These are phyloP conservation scores for Microsporum audouinii DNA, from an alignment of 2,329 filamentous ascomycete species.

Conservation along the genomic window DNA sequence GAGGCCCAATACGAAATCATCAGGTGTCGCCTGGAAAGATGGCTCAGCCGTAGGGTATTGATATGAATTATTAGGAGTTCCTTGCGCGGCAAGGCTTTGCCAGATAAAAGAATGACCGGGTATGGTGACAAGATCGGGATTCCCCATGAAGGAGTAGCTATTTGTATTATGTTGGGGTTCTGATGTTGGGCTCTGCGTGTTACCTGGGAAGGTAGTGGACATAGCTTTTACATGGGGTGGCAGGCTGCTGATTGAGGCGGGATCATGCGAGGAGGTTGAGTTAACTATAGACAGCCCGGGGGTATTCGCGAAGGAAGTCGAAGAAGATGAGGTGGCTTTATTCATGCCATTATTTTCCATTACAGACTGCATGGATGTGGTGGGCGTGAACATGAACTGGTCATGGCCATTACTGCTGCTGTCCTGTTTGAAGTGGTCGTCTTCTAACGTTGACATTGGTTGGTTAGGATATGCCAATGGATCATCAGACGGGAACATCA, in stretches of 20 bases:
- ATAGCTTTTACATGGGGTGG: conserved; percentile 8
- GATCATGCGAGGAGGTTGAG: conserved; percentile 1
- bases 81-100: conserved; percentile 24
- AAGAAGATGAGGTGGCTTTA: conserved; percentile 6
- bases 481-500: conserved; percentile 42
- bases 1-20: conserved; percentile 18
- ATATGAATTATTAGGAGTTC: conserved; percentile 9
- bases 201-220: conserved; percentile 11
- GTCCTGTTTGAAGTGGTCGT: conserved; percentile 29
- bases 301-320: conserved; percentile 9
- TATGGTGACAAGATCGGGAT: conserved; percentile 33
- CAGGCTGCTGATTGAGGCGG: not conserved
- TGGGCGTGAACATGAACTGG: conserved; percentile 10
- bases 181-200: conserved; percentile 7
- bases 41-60: conserved; percentile 16
- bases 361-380: conserved; percentile 5
- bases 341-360: conserved; percentile 1
- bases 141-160: conserved; percentile 26
- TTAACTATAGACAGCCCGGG: not conserved
- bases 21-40: conserved; percentile 15
- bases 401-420: conserved; percentile 1
- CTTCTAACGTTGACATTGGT: conserved; percentile 37
- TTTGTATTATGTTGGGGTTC: conserved; percentile 8
- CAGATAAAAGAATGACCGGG: conserved; percentile 33
- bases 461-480: conserved; percentile 42